These are phyloP conservation scores for Claviceps fusiformis DNA, from an alignment of 2,329 filamentous ascomycete species.

Conservation along the genomic window DNA sequence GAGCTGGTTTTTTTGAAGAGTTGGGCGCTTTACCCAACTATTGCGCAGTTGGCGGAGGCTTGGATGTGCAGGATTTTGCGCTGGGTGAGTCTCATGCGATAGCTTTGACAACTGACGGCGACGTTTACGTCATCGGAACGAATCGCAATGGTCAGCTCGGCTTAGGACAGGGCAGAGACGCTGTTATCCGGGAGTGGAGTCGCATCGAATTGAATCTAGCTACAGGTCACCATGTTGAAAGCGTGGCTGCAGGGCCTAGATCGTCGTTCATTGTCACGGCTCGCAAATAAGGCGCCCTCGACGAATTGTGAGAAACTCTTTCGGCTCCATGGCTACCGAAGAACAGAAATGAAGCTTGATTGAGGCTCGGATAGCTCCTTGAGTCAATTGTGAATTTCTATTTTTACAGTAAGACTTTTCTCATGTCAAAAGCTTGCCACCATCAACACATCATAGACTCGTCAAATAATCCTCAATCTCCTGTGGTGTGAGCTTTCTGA, in stretches of 20 bases:
- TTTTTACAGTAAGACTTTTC: slow-evolving; percentile 30
- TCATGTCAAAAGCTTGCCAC: slow-evolving; percentile 11
- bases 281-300: neutral
- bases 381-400: slow-evolving; percentile 25
- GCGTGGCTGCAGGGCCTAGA: slow-evolving; percentile 34
- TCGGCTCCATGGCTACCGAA: neutral
- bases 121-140: slow-evolving; percentile 41
- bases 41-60: slow-evolving; percentile 29
- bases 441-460: slow-evolving; percentile 58
- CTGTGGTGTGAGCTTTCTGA: slow-evolving; percentile 89
- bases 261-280: slow-evolving; percentile 35
- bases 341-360: neutral
- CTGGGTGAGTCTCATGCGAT: slow-evolving; percentile 47
- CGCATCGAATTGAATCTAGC: slow-evolving; percentile 18
- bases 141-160: slow-evolving; percentile 49
- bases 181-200: slow-evolving; percentile 20
- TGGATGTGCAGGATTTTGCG: slow-evolving; percentile 42
- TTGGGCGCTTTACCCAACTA: slow-evolving; percentile 26
- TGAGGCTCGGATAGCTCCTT: slow-evolving; percentile 12
- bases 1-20: slow-evolving; percentile 13
- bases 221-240: slow-evolving; percentile 17
- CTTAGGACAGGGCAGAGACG: slow-evolving; percentile 13
- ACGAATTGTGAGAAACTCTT: neutral
- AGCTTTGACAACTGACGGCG: slow-evolving; percentile 33
- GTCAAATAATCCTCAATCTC: slow-evolving; percentile 99